phyloP scores from a whole-genome alignment of 768 basidiomycete species.

The Holtermannia corniformis region DNA sequence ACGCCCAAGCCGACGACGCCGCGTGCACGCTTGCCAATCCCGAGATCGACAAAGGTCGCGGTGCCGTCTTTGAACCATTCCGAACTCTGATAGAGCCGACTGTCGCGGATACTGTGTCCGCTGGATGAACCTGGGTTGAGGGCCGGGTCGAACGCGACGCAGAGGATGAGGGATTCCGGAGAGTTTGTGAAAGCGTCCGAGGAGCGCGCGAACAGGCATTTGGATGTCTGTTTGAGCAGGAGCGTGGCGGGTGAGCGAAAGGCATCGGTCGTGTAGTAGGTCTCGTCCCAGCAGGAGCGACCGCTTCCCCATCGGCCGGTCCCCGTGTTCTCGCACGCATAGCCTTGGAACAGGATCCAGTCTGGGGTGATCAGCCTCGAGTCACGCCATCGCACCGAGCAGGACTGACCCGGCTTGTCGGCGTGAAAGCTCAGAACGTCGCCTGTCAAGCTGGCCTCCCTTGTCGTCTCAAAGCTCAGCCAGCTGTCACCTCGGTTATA shows the following conservation, averaged over 20 bases:
- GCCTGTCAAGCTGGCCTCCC: constrained; percentile 38
- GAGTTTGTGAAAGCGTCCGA: constrained; percentile 71
- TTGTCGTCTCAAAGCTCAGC: constrained; percentile 64
- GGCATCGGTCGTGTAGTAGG: constrained; percentile 77
- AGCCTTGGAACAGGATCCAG: constrained; percentile 40
- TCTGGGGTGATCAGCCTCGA: neutral
- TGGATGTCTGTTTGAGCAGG: constrained; percentile 61
- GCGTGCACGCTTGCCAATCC: constrained; percentile 70
- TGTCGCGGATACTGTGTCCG: constrained; percentile 49
- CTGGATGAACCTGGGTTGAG: constrained; percentile 26
- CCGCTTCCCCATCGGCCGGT: constrained; percentile 37
- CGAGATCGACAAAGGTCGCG: constrained; percentile 64
- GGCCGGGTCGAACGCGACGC: constrained; percentile 69
- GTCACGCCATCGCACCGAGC: neutral
- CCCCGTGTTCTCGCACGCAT: constrained; percentile 36
- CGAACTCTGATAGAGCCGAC: constrained; percentile 66
- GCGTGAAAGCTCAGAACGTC: constrained; percentile 81
- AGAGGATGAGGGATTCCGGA: constrained; percentile 68
- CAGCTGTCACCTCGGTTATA: constrained; percentile 79
- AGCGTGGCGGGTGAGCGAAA: constrained; percentile 56
- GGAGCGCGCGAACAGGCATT: constrained; percentile 84
- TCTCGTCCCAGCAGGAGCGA: constrained; percentile 50
- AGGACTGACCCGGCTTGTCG: constrained; percentile 46
- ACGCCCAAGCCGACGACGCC: constrained; percentile 91
- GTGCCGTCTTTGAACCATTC: constrained; percentile 65